These are phyloP conservation scores for Passalora sequoiae DNA, from an alignment of 2,329 filamentous ascomycete genomes.

Conservation along the genomic window DNA sequence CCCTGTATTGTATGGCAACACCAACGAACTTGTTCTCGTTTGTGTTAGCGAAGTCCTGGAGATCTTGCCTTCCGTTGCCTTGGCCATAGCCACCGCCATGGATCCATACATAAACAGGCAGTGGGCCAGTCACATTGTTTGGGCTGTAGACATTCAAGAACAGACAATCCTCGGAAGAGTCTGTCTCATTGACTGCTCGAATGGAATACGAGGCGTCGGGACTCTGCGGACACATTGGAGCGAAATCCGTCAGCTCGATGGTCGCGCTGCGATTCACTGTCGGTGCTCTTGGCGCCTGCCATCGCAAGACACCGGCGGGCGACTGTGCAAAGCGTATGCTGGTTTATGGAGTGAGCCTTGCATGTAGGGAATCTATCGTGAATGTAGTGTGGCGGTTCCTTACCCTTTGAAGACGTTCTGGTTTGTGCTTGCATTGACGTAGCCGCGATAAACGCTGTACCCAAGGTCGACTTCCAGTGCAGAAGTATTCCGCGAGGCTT, in stretches of 20 bases:
- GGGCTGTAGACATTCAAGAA: slow-evolving; percentile 32
- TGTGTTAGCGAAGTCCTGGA: slow-evolving; percentile 42
- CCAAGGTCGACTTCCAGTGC: slow-evolving; percentile 25
- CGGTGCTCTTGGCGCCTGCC: slow-evolving; percentile 27
- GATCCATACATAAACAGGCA: slow-evolving; percentile 41
- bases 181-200: slow-evolving; percentile 11
- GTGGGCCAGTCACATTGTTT: slow-evolving; percentile 28
- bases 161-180: slow-evolving; percentile 33
- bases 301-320: slow-evolving; percentile 23
- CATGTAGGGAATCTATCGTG: too few relatives aligned
- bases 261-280: slow-evolving; percentile 20
- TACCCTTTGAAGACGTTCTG: slow-evolving; percentile 23
- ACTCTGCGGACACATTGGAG: slow-evolving; percentile 24
- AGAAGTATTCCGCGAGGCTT: not conserved
- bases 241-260: slow-evolving; percentile 18
- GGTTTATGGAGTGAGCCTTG: too few relatives aligned
- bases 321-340: slow-evolving; percentile 28
- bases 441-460: slow-evolving; percentile 24
- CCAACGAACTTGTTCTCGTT: slow-evolving; percentile 47
- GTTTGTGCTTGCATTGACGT: slow-evolving; percentile 13
- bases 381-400: too few relatives aligned
- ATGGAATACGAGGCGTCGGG: slow-evolving; percentile 1
- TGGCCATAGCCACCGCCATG: slow-evolving; percentile 36
- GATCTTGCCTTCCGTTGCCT: slow-evolving; percentile 35
- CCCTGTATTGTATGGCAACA: slow-evolving; percentile 48